phyloP scores from a whole-genome alignment of 139 green algal species.

The Tetraselmis striata region DNA sequence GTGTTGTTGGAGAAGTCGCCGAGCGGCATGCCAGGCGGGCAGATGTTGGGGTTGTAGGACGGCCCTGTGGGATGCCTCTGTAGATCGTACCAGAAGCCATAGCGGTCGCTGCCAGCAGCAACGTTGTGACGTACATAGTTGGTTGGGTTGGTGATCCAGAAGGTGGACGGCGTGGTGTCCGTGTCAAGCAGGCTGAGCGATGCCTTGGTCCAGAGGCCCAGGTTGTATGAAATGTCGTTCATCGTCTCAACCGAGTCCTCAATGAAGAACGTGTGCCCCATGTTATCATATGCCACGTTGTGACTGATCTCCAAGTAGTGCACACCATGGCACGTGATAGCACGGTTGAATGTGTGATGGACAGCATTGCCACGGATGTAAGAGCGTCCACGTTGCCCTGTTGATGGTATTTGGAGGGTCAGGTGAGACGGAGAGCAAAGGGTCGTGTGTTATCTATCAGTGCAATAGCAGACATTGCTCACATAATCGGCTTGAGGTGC shows the following conservation, averaged over 20 bases:
- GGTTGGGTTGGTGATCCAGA: slow-evolving; percentile 76
- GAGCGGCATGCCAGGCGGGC: slow-evolving; percentile 15
- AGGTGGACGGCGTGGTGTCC: slow-evolving; percentile 64
- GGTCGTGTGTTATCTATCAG: no score
- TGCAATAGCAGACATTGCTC: no score
- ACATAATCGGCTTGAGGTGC: no score
- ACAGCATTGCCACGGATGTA: slow-evolving; percentile 46
- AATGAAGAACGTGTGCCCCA: slow-evolving; percentile 61
- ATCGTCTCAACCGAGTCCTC: slow-evolving; percentile 23
- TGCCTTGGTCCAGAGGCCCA: slow-evolving; percentile 50
- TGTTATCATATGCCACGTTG: slow-evolving; percentile 56
- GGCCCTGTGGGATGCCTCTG: slow-evolving; percentile 26
- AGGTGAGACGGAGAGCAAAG: no score
- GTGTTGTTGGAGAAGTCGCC: slow-evolving; percentile 44
- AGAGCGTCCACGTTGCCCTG: slow-evolving; percentile 27
- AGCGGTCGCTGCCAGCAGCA: slow-evolving; percentile 26
- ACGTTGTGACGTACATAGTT: slow-evolving; percentile 52
- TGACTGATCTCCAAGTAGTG: slow-evolving; percentile 21
- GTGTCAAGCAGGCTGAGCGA: slow-evolving; percentile 53
- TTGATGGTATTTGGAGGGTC: no score
- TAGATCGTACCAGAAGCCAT: not conserved
- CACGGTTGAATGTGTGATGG: slow-evolving; percentile 57
- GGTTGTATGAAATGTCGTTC: slow-evolving; percentile 50
- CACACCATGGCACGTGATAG: slow-evolving; percentile 52
- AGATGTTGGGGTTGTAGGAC: slow-evolving; percentile 13